phyloP scores from a whole-genome alignment of 192 early-diverging fungal genomes.

The Rhizoclosmatium sp. region DNA sequence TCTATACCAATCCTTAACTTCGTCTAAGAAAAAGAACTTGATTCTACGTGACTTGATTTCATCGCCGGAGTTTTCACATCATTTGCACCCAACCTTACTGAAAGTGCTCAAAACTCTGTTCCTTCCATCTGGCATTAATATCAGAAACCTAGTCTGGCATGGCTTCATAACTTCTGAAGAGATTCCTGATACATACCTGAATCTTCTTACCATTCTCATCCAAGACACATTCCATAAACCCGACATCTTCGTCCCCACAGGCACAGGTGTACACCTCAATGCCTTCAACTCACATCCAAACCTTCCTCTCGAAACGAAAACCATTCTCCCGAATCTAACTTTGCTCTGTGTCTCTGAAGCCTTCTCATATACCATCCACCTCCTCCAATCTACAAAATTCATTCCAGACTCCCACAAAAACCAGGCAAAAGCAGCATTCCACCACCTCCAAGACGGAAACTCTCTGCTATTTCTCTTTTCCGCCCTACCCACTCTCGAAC shows the following conservation, averaged over 20 bases:
- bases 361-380: neutral
- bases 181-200: neutral
- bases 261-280: neutral
- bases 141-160: constrained; percentile 30
- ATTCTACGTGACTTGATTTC: constrained; percentile 24
- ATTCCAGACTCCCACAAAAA: constrained; percentile 18
- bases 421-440: neutral
- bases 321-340: neutral
- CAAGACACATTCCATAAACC: neutral
- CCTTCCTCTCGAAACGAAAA: neutral
- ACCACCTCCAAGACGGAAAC: neutral
- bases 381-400: neutral
- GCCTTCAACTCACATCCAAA: constrained; percentile 7
- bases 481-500: constrained; percentile 10
- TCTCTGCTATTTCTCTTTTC: constrained; percentile 10
- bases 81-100: neutral
- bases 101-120: neutral
- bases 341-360: neutral
- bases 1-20: neutral
- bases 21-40: neutral
- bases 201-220: neutral
- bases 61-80: neutral
- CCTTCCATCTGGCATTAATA: constrained; percentile 13
- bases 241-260: neutral
- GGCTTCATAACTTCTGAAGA: constrained; percentile 14